phyloP scores from a whole-genome alignment of 2,329 filamentous ascomycete species.

The Byssoonygena ceratinophila region DNA sequence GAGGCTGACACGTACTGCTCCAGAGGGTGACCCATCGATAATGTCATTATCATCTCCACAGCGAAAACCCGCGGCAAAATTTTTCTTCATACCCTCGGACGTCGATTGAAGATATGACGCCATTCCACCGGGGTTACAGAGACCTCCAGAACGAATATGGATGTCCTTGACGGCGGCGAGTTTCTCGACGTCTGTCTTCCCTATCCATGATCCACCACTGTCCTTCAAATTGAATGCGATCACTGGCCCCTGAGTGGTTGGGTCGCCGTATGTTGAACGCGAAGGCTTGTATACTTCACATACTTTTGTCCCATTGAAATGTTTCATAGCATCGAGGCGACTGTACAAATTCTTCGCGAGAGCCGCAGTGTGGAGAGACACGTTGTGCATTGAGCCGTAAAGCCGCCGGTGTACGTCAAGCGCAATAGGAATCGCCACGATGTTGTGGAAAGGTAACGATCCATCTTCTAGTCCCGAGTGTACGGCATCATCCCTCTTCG shows the following conservation, averaged over 20 bases:
- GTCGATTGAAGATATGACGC: slow-evolving; percentile 61
- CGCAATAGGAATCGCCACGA: slow-evolving; percentile 68
- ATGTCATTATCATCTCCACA: slow-evolving; percentile 78
- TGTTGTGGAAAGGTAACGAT: slow-evolving; percentile 80
- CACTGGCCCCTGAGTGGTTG: slow-evolving; percentile 55
- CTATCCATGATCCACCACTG: slow-evolving; percentile 60
- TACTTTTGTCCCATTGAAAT: slow-evolving; percentile 57
- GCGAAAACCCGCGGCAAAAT: slow-evolving; percentile 73
- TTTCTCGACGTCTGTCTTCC: slow-evolving; percentile 77
- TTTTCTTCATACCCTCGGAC: slow-evolving; percentile 70
- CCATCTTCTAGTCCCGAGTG: slow-evolving; percentile 86
- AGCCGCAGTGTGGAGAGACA: slow-evolving; percentile 61
- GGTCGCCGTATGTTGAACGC: slow-evolving; percentile 35
- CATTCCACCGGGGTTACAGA: slow-evolving; percentile 87
- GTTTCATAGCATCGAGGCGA: slow-evolving; percentile 50
- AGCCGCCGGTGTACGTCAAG: slow-evolving; percentile 57
- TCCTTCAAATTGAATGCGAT: slow-evolving; percentile 74
- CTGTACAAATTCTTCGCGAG: slow-evolving; percentile 51
- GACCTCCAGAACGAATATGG: slow-evolving; percentile 73
- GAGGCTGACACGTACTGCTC: slow-evolving; percentile 72
- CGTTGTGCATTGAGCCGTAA: slow-evolving; percentile 58
- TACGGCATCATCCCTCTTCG: slow-evolving; percentile 56
- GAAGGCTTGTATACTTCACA: slow-evolving; percentile 54
- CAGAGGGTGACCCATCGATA: slow-evolving; percentile 74
- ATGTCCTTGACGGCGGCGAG: slow-evolving; percentile 67